phyloP scores from a whole-genome alignment of 2,329 filamentous ascomycete genomes.

The Exophiala viscosa region DNA sequence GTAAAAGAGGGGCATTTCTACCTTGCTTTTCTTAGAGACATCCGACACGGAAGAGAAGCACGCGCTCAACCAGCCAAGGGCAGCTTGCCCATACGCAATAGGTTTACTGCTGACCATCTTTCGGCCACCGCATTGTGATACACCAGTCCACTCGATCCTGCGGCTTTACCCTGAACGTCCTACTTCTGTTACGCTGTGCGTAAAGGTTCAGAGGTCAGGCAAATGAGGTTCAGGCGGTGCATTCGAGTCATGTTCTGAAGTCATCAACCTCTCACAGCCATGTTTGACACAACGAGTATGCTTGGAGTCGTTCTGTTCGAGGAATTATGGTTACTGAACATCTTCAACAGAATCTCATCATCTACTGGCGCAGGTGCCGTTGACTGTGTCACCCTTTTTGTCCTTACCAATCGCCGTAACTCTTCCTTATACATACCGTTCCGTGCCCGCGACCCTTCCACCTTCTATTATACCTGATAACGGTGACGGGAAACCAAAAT shows the following conservation, averaged over 20 bases:
- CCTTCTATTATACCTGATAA: slow-evolving; percentile 58
- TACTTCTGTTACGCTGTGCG: too few species aligned
- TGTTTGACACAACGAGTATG: slow-evolving; percentile 47
- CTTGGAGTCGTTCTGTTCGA: slow-evolving; percentile 5
- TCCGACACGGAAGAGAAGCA: slow-evolving; percentile 12
- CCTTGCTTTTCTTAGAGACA: too few species aligned
- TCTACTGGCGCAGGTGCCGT: slow-evolving; percentile 83
- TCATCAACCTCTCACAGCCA: slow-evolving; percentile 18
- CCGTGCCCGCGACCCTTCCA: slow-evolving; percentile 80
- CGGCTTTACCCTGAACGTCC: too few species aligned
- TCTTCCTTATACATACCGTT: slow-evolving; percentile 91
- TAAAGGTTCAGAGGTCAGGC: too few species aligned
- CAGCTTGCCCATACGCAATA: too few species aligned
- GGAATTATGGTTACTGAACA: slow-evolving; percentile 5
- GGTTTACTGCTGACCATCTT: too few species aligned
- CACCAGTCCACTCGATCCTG: too few species aligned
- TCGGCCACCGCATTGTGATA: too few species aligned
- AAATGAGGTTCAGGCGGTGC: too few species aligned
- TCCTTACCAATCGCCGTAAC: slow-evolving; percentile 84
- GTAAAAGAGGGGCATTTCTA: too few species aligned
- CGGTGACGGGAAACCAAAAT: slow-evolving; percentile 56
- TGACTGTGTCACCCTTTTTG: slow-evolving; percentile 93
- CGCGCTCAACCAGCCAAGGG: slow-evolving; percentile 1
- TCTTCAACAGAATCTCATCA: slow-evolving; percentile 68
- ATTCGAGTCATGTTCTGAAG: too few species aligned